Percentiles rank a stretch among this genome's conserved stretches.
These are phyloP conservation scores for Citrullus colocynthis DNA, from an alignment of 306 rosid species.

Conservation along the genomic window DNA sequence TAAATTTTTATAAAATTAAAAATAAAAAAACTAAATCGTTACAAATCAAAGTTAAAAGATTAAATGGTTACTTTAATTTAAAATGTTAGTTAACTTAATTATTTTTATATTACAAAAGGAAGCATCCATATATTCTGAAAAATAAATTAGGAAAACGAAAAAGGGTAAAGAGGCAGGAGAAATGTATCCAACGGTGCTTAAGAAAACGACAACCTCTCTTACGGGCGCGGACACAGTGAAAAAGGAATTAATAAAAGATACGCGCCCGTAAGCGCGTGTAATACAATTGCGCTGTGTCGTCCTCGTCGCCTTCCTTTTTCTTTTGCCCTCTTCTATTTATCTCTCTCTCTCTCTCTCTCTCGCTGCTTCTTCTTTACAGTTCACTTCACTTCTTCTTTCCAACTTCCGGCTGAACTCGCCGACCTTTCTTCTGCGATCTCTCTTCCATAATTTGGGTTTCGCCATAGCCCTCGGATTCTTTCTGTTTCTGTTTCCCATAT, in stretches of 20 bases:
- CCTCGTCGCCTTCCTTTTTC: conserved; percentile 2
- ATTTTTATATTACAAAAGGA: neutral
- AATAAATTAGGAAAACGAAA: neutral
- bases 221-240: neutral
- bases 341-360: neutral
- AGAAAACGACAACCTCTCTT: conserved; percentile 1
- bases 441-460: neutral
- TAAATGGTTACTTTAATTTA: too few species aligned
- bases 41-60: neutral
- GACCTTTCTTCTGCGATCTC: neutral
- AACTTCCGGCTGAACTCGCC: conserved; percentile 2
- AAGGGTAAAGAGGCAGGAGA: neutral
- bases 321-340: neutral
- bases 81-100: too few species aligned
- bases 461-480: neutral
- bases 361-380: conserved; percentile 1
- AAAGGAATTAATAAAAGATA: neutral
- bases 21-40: too few species aligned
- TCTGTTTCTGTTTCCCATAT: neutral
- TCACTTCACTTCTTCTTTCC: conserved; percentile 15
- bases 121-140: neutral
- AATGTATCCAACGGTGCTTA: neutral
- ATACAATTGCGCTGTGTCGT: neutral
- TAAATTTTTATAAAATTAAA: too few species aligned
- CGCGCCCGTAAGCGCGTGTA: neutral